These are phyloP conservation scores for Globisporangium okanoganense DNA, from an alignment of 352 stramenopile species.

Conservation along the genomic window DNA sequence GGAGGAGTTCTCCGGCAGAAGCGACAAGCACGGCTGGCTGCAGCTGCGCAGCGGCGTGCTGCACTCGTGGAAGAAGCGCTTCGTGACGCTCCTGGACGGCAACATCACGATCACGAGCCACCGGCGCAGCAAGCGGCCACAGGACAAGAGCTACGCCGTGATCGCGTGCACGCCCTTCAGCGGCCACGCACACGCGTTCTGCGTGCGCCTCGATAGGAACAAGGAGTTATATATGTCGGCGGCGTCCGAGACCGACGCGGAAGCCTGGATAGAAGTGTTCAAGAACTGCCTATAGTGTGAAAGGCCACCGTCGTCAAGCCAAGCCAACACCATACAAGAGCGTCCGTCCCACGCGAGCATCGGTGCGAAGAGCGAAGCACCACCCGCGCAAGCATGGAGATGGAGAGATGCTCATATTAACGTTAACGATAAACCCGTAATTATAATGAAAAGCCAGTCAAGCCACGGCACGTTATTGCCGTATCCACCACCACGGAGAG, in stretches of 20 bases:
- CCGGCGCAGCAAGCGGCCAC: constrained; percentile 23
- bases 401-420: no score
- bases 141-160: constrained; percentile 44
- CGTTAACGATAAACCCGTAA: no score
- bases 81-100: constrained; percentile 39
- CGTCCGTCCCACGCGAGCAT: no score
- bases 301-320: no score
- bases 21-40: constrained; percentile 47
- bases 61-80: constrained; percentile 53
- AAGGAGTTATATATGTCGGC: constrained; percentile 53
- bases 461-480: no score
- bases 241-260: constrained; percentile 35
- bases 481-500: no score
- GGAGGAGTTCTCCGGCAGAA: constrained; percentile 9
- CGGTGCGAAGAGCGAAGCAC: no score
- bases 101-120: constrained; percentile 35
- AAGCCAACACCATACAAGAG: no score
- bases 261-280: constrained; percentile 50
- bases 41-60: constrained; percentile 35
- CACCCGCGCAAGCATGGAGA: no score
- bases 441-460: no score
- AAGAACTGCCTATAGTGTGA: constrained; percentile 33
- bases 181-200: constrained; percentile 38
- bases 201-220: constrained; percentile 46
- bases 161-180: constrained; percentile 40